Evolutionary conservation across 169 alveolate genomes (phyloP).

Genomic region (Plasmodium inui): DNA sequence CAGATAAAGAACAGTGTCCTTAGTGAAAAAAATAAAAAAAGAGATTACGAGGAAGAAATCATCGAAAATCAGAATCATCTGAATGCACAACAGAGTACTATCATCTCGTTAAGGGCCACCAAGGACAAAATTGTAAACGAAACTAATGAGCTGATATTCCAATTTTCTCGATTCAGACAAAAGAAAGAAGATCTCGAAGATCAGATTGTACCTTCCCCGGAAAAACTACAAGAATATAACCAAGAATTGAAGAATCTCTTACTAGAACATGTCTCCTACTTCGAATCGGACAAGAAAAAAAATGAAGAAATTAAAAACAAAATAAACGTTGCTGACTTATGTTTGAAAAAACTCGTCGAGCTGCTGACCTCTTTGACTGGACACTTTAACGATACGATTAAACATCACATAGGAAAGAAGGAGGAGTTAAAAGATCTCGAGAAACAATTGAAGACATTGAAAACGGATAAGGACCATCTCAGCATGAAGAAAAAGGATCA

Average conservation of each 20-base stretch:
- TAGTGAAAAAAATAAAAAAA: conserved; percentile 55
- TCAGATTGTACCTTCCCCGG: conserved; percentile 74
- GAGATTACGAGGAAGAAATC: conserved; percentile 75
- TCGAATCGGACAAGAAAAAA: conserved; percentile 55
- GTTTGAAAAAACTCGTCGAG: conserved; percentile 47
- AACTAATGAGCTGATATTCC: conserved; percentile 69
- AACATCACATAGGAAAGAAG: conserved; percentile 64
- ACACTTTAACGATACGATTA: conserved; percentile 46
- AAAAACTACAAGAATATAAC: conserved; percentile 69
- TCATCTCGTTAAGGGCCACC: conserved; percentile 44
- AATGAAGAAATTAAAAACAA: conserved; percentile 72
- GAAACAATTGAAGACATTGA: conserved; percentile 13
- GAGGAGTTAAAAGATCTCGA: conserved; percentile 32
- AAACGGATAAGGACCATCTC: conserved; percentile 30
- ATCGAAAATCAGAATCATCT: conserved; percentile 54
- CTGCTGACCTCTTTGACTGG: conserved; percentile 33
- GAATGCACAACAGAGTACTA: conserved; percentile 55
- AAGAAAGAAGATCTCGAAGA: conserved; percentile 76
- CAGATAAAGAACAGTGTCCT: conserved; percentile 41
- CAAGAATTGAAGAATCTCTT: conserved; percentile 63
- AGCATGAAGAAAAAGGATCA: conserved; percentile 20
- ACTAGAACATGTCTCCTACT: conserved; percentile 57
- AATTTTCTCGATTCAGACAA: conserved; percentile 67
- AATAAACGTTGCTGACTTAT: conserved; percentile 60
- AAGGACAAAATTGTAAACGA: conserved; percentile 69